A percentile compares a stretch with the other conserved stretches of the same genome.
Evolutionary conservation across 352 stramenopile genomes (phyloP).

Genomic region (Phytophthora ramorum): DNA sequence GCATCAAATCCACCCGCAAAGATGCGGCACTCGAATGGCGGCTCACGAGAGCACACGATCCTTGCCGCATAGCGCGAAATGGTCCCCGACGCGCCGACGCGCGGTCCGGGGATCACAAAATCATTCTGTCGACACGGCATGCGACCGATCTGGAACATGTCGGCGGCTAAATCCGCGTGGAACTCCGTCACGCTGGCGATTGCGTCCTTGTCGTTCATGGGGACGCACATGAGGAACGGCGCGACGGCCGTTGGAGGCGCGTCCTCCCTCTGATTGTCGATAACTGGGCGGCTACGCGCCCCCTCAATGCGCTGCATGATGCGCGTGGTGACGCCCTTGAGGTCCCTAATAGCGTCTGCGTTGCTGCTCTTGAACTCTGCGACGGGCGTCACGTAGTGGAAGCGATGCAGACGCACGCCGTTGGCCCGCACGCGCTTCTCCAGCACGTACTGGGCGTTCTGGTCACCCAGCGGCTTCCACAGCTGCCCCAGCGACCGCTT

Average conservation of each 20-base stretch:
- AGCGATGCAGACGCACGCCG: constrained; percentile 55
- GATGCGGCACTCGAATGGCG: constrained; percentile 71
- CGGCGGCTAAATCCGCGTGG: constrained; percentile 41
- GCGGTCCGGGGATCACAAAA: constrained; percentile 79
- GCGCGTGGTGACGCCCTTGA: constrained; percentile 58
- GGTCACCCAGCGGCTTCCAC: constrained; percentile 76
- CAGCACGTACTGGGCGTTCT: constrained; percentile 77
- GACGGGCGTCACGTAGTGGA: constrained; percentile 61
- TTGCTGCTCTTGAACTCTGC: constrained; percentile 6
- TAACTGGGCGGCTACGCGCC: constrained; percentile 7
- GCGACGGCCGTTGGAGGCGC: background rate
- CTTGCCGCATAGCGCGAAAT: constrained; percentile 78
- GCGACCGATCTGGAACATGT: constrained; percentile 87
- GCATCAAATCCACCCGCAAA: constrained; percentile 79
- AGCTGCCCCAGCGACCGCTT: constrained; percentile 62
- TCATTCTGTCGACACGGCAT: constrained; percentile 82
- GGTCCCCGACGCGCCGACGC: constrained; percentile 74
- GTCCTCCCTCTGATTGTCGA: constrained; percentile 21
- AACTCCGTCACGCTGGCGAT: constrained; percentile 75
- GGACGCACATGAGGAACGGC: constrained; percentile 69
- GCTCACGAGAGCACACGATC: constrained; percentile 64
- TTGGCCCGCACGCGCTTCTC: constrained; percentile 55
- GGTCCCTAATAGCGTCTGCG: constrained; percentile 33
- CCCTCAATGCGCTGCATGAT: constrained; percentile 63
- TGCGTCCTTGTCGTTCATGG: constrained; percentile 71